These are phyloP conservation scores for Heliamphora ciliata DNA, from an alignment of 179 eudicot species.

Conservation along the genomic window DNA sequence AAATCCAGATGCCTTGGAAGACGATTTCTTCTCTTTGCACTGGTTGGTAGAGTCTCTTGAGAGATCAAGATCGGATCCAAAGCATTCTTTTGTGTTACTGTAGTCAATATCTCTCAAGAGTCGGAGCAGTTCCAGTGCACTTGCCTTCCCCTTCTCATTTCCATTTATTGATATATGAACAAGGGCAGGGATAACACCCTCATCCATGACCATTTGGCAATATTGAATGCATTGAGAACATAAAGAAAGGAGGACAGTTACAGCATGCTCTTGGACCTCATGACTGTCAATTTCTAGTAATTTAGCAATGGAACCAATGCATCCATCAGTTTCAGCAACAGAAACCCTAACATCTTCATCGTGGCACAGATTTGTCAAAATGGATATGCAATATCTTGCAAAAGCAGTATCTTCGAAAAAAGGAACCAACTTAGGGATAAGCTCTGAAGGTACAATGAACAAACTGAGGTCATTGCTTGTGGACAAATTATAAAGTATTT, in stretches of 20 bases:
- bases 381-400: constrained; percentile 38
- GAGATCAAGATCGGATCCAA: constrained; percentile 14
- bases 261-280: constrained; percentile 61
- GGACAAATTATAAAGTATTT: constrained; percentile 52
- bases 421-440: constrained; percentile 51
- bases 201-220: constrained; percentile 57
- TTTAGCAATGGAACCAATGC: constrained; percentile 49
- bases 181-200: constrained; percentile 60
- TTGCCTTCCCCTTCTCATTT: constrained; percentile 47
- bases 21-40: constrained; percentile 20
- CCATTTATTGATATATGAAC: constrained; percentile 42
- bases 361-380: constrained; percentile 45
- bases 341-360: constrained; percentile 30
- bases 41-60: constrained; percentile 12
- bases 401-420: constrained; percentile 36
- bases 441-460: constrained; percentile 29
- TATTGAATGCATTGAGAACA: constrained; percentile 44
- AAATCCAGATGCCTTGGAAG: constrained; percentile 25
- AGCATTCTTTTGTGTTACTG: constrained; percentile 19
- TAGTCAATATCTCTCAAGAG: constrained; percentile 31
- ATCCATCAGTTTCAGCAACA: constrained; percentile 57
- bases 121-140: constrained; percentile 57
- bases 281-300: constrained; percentile 45
- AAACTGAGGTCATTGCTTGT: constrained; percentile 24
- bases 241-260: constrained; percentile 45